phyloP scores from a whole-genome alignment of 2,329 filamentous ascomycete species.

The Fusarium annulatum region DNA sequence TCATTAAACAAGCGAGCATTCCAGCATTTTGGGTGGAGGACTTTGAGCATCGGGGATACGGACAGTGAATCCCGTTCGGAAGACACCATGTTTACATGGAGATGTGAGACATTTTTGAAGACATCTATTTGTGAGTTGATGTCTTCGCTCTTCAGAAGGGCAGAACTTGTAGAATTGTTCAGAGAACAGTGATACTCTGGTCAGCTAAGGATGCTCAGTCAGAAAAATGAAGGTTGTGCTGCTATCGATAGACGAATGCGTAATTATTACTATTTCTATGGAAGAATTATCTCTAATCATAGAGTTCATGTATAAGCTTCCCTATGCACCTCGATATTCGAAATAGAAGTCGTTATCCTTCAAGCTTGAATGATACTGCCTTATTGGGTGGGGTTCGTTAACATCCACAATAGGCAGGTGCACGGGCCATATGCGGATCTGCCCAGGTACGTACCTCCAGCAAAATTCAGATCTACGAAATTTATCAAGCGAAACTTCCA shows the following conservation, averaged over 20 bases:
- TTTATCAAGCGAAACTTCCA: constrained; percentile 16
- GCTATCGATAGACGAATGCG: rapidly evolving
- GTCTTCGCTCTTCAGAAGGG: neutral
- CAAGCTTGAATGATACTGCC: neutral
- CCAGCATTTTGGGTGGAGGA: constrained; percentile 15
- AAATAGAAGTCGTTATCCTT: neutral
- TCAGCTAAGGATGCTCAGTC: neutral
- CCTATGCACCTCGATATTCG: too few relatives aligned
- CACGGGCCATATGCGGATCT: constrained; percentile 12
- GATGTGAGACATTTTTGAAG: neutral
- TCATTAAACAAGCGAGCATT: neutral
- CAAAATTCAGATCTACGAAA: constrained; percentile 29
- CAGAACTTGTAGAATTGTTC: neutral
- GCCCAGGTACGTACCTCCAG: constrained; percentile 25
- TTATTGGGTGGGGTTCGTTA: neutral
- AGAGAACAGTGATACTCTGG: neutral
- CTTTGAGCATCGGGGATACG: constrained; percentile 7
- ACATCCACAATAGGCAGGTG: constrained; percentile 11
- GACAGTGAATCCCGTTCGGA: constrained; percentile 4
- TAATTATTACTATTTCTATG: too few relatives aligned
- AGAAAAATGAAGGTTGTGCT: neutral
- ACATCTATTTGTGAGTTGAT: neutral
- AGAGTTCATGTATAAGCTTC: too few relatives aligned
- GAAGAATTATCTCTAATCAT: rapidly evolving
- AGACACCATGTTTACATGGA: neutral